A percentile compares a stretch with the other conserved stretches of the same genome.
These are phyloP conservation scores for Fusarium multiceps DNA, from an alignment of 2,329 filamentous ascomycete genomes.

Conservation along the genomic window DNA sequence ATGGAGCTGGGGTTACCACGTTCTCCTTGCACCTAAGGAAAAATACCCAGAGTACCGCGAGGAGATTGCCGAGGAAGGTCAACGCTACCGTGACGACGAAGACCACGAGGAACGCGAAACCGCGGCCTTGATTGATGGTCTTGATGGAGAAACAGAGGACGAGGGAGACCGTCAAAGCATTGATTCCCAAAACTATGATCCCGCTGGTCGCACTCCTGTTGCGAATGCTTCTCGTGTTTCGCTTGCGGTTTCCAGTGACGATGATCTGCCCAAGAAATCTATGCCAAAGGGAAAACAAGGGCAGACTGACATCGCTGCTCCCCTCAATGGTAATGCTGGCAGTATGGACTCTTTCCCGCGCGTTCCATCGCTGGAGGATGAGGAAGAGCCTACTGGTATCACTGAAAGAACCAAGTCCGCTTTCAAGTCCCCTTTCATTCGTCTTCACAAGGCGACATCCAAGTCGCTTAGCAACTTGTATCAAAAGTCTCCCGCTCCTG, in stretches of 20 bases:
- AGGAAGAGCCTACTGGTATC: constrained; percentile 54
- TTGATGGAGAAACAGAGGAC: constrained; percentile 54
- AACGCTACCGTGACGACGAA: constrained; percentile 65
- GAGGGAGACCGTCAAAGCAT: constrained; percentile 52
- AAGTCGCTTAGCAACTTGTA: constrained; percentile 47
- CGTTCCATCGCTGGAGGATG: constrained; percentile 59
- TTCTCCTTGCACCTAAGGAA: constrained; percentile 87
- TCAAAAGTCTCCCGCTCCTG: constrained; percentile 55
- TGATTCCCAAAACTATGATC: constrained; percentile 63
- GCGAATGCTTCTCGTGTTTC: constrained; percentile 62
- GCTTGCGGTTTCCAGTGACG: constrained; percentile 61
- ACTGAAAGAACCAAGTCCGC: constrained; percentile 52
- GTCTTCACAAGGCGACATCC: constrained; percentile 38
- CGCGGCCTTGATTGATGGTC: constrained; percentile 55
- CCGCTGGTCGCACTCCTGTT: constrained; percentile 67
- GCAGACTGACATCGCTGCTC: constrained; percentile 41
- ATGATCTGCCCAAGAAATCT: constrained; percentile 53
- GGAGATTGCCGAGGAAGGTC: constrained; percentile 66
- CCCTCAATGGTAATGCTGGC: constrained; percentile 53
- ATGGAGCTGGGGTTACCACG: constrained; percentile 98
- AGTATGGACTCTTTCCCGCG: constrained; percentile 73
- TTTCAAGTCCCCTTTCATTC: constrained; percentile 46
- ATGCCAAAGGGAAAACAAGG: constrained; percentile 41
- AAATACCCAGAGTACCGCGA: constrained; percentile 74
- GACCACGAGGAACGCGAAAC: constrained; percentile 57